phyloP scores from a whole-genome alignment of 2,329 filamentous ascomycete genomes.

The Pseudopyricularia javanii region DNA sequence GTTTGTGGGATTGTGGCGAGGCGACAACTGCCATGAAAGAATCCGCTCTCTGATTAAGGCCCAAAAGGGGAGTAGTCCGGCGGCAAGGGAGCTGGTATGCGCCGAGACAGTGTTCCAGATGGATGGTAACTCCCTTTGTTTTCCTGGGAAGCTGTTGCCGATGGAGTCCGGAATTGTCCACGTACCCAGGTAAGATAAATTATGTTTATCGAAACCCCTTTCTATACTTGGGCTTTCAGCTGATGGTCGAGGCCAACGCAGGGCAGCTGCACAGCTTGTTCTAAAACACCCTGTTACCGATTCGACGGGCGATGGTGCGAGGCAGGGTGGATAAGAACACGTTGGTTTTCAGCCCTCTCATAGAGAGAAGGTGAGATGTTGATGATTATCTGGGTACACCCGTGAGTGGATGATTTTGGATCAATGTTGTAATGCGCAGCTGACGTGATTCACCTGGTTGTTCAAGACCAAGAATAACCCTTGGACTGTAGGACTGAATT shows the following conservation, averaged over 20 bases:
- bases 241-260: not conserved
- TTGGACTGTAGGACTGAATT: too few species aligned
- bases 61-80: not conserved
- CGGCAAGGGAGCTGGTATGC: not conserved
- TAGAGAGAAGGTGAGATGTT: too few species aligned
- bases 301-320: not conserved
- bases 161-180: not conserved
- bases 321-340: too few species aligned
- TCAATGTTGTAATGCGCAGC: too few species aligned
- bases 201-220: not conserved
- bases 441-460: not conserved
- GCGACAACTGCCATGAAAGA: slow-evolving; percentile 22
- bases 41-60: not conserved
- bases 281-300: not conserved
- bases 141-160: not conserved
- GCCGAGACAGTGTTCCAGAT: not conserved
- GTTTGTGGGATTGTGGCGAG: slow-evolving; percentile 17
- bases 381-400: too few species aligned
- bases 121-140: not conserved
- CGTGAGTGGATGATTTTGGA: too few species aligned
- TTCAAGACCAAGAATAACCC: not conserved
- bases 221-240: not conserved
- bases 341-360: too few species aligned
- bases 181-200: not conserved
- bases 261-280: not conserved